Percentiles rank a stretch among this genome's conserved stretches.
phyloP scores from a whole-genome alignment of 2,329 filamentous ascomycete species.

The Ceratocystis huliohia region DNA sequence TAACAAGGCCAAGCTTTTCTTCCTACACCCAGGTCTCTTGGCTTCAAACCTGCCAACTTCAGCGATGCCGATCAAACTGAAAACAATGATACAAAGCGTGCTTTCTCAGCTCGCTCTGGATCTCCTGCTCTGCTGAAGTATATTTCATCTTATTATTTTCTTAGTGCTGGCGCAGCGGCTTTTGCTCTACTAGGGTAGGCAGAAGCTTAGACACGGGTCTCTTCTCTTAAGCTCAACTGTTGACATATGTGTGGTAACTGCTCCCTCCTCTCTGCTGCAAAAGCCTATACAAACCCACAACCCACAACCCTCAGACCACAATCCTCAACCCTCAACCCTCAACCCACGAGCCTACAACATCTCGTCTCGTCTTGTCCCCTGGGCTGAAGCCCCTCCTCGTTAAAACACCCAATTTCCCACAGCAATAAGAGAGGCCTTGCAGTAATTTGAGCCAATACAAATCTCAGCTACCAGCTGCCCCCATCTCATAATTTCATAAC shows the following conservation, averaged over 20 bases:
- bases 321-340: neutral
- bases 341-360: neutral
- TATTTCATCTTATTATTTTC: too few relatives aligned
- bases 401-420: slow-evolving; percentile 1
- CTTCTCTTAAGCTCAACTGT: too few relatives aligned
- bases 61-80: neutral
- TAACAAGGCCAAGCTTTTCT: neutral
- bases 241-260: too few relatives aligned
- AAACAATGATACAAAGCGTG: neutral
- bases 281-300: neutral
- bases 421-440: neutral
- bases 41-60: slow-evolving; percentile 8
- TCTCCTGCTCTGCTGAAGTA: too few relatives aligned
- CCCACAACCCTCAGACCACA: neutral
- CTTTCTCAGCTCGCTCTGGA: neutral
- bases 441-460: neutral
- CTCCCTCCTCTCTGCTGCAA: too few relatives aligned
- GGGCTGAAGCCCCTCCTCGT: neutral
- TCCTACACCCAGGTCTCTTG: neutral
- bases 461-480: neutral
- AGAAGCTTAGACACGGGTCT: too few relatives aligned
- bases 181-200: too few relatives aligned
- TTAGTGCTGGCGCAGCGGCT: too few relatives aligned
- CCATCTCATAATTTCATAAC: neutral
- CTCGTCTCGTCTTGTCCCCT: slow-evolving; percentile 2